Evolutionary conservation across 352 stramenopile species (phyloP), one percentile per base, ranked within the genome.

Genomic region (Phytophthora litchii): DNA sequence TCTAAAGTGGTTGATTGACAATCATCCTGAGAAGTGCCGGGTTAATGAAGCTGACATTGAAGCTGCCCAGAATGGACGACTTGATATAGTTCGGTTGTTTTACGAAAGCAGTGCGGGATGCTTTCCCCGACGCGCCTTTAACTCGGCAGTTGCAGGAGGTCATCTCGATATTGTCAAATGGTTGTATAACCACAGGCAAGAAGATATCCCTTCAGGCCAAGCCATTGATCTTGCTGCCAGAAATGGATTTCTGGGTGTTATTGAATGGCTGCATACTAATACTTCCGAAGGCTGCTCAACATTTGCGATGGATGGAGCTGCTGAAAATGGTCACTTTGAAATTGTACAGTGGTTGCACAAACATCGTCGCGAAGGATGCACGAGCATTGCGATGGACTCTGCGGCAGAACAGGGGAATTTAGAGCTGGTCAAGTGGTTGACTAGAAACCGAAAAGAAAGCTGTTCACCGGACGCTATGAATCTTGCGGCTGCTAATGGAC

Each of bases 101-200:
- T 34, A 47, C 8, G n/a, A 53, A 10, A 45, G 21, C 7, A 1
- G 14, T 7, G n/a, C 9, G 12, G 56, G 41, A 27, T 35, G 46
- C 8, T 40, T 8, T 25, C 13, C 25, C 3, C 4, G 13, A 0
- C 5, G 9, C n/a, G 36, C 43, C 7, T 17, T 60, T 6, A 16
- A 31, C 12, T 35, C 27, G 16, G 51, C 49, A 16, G 50, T 44
- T 42, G 37, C 35, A 21, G 29, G 20, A 27, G 50, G 42, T 3
- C 44, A 66, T 29, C 23, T 66, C 4, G 34, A 66, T 4, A 48
- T 66, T 29, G 42, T 66, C 0, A 60, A 61, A 5, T 61, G 44
- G 42, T n/a, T 55, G n/a, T 20, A 49, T 14, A n/a, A 6, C 3
- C 48, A 45, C 37, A 46, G 32, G 3, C 32, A 29, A n/a, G 19